These are phyloP conservation scores for Candida nanaspora DNA, from an alignment of 805 yeast genomes.

Conservation along the genomic window DNA sequence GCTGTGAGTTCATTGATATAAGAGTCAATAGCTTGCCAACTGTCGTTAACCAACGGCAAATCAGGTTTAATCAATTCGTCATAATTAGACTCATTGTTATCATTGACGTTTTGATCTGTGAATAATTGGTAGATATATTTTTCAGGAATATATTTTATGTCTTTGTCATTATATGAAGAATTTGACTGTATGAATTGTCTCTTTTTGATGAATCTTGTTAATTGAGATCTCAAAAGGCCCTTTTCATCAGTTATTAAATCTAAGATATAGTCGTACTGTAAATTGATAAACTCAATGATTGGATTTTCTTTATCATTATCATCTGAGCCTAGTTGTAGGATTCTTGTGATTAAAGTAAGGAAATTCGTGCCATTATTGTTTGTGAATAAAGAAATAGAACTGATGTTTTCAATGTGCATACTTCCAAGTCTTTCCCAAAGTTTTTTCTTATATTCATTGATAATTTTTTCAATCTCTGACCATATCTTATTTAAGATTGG, in stretches of 20 bases:
- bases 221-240: conserved; percentile 31
- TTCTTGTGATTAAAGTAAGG: conserved; percentile 39
- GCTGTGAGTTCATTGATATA: conserved; percentile 29
- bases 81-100: conserved; percentile 14
- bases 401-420: conserved; percentile 23
- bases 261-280: conserved; percentile 36
- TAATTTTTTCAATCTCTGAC: conserved; percentile 45
- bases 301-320: conserved; percentile 42
- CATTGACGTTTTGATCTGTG: conserved; percentile 22
- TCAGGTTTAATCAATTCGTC: conserved; percentile 26
- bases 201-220: conserved; percentile 30
- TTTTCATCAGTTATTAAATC: conserved; percentile 27
- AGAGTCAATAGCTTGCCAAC: conserved; percentile 47
- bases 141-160: conserved; percentile 17
- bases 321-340: conserved; percentile 57
- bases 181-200: conserved; percentile 35
- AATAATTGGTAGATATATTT: conserved; percentile 16
- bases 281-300: conserved; percentile 51
- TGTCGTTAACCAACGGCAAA: conserved; percentile 46
- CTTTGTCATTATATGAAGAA: conserved; percentile 23
- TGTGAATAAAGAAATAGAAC: neutral
- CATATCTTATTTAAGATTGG: conserved; percentile 44
- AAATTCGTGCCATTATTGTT: conserved; percentile 21
- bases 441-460: conserved; percentile 45
- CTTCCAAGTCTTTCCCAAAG: conserved; percentile 44